phyloP scores from a whole-genome alignment of 345 rosid genomes.

The Citrus inodora region DNA sequence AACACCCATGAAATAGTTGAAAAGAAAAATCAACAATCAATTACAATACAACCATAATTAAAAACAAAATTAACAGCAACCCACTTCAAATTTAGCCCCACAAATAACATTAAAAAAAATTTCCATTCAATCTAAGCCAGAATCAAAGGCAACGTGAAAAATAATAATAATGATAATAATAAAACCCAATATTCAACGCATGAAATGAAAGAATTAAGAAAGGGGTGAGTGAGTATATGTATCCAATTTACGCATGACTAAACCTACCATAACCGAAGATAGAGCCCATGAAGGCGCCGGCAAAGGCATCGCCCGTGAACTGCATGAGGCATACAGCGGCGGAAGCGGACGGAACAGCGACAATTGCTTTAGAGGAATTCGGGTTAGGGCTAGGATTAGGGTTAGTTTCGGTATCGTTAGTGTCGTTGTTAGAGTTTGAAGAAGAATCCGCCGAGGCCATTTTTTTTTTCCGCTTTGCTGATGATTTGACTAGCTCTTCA shows the following conservation, averaged over 20 bases:
- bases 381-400: slow-evolving; percentile 28
- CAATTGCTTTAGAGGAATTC: slow-evolving; percentile 38
- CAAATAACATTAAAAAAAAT: no score
- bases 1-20: not conserved
- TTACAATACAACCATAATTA: not conserved
- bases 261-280: slow-evolving; percentile 71
- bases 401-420: slow-evolving; percentile 14
- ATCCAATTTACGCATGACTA: not conserved
- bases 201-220: not conserved
- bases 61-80: not conserved
- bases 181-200: not conserved
- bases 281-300: slow-evolving; percentile 91
- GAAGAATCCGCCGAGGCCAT: slow-evolving; percentile 48
- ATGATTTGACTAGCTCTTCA: not conserved
- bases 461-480: not conserved
- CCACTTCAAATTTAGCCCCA: not conserved
- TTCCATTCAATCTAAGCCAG: not conserved
- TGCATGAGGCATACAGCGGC: slow-evolving; percentile 70
- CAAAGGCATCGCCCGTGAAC: slow-evolving; percentile 71
- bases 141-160: not conserved
- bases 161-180: not conserved
- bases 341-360: slow-evolving; percentile 31
- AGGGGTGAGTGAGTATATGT: not conserved
- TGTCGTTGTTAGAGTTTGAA: slow-evolving; percentile 29
- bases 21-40: not conserved